phyloP scores from a whole-genome alignment of 2,329 filamentous ascomycete genomes.

The Neopestalotiopsis sp. region DNA sequence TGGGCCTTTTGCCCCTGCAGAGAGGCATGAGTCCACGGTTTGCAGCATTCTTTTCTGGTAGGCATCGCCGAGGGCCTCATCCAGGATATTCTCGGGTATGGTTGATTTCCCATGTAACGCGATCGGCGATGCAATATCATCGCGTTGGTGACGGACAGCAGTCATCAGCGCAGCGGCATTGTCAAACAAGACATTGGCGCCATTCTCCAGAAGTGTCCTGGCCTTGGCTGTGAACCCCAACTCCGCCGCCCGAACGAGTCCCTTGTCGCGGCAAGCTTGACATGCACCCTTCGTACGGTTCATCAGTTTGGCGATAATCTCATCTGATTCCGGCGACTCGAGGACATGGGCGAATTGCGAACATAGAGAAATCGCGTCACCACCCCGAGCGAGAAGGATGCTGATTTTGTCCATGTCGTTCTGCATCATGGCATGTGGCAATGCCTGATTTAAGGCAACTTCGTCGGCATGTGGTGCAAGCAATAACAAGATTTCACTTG shows the following conservation, averaged over 20 bases:
- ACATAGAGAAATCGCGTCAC: not conserved
- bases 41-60: not conserved
- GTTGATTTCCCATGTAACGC: not conserved
- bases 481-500: not conserved
- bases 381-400: not conserved
- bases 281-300: not conserved
- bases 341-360: not conserved
- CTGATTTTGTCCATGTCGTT: not conserved
- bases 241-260: not conserved
- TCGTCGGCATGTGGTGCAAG: not conserved
- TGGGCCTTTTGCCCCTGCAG: not conserved
- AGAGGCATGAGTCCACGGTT: not conserved
- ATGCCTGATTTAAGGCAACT: not conserved
- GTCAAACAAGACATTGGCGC: not conserved
- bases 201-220: not conserved
- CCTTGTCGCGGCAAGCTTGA: constrained; percentile 3
- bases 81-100: not conserved
- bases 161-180: not conserved
- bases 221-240: not conserved
- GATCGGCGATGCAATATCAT: not conserved
- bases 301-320: not conserved
- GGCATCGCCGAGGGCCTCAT: not conserved
- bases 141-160: not conserved
- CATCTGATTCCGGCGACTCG: not conserved
- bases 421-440: not conserved